Evolutionary conservation across 2,329 filamentous ascomycete species (phyloP), one percentile per base, ranked within the genome.

Genomic region (Periconia sp.): DNA sequence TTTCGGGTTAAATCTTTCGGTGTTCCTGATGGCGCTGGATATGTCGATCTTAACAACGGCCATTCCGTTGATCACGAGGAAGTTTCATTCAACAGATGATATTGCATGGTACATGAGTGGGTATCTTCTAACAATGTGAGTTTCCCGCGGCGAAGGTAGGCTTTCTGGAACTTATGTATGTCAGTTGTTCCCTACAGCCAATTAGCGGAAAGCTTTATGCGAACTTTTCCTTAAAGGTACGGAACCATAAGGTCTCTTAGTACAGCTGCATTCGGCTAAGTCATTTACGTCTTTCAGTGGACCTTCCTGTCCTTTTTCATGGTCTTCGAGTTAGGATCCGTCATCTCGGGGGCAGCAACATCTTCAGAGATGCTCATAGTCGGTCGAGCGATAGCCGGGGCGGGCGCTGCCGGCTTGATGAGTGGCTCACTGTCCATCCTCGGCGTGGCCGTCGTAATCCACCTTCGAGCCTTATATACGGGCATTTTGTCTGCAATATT

Each of bases 81-180:
- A 77, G 32, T 79, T 78, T 49, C 60, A 75, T 17, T 73, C 74
- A 0, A 64, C 74, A 8, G 62, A 63, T 3, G 74, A 78, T 47
- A 70, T 78, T n/a, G 75, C 75, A 10, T 79, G 76, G 75, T 78
- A 78, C 46, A 72, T 72, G 19, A 72, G 68, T 30, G 63, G 72
- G 3, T 63, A 63, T 40, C 25, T 60, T 9, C 39, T 65, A 6
- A 55, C 55, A 5, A 13, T 52, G 39, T 60, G 46, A 40, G 46
- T 46, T n/a, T 2, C 29, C 4, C 16, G 11, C 4, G 5, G 15
- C 31, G n/a, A n/a, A n/a, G n/a, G n/a, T n/a, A n/a, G n/a, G n/a
- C n/a, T n/a, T n/a, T n/a, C n/a, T n/a, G n/a, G 30, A 32, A 12
- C 28, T 31, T 23, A 6, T 11, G n/a, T 15, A 7, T 2, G 23